Evolutionary conservation across 2,329 filamentous ascomycete genomes (phyloP), one percentile per base, ranked within the genome.

Genomic region (Aspergillus sp.): DNA sequence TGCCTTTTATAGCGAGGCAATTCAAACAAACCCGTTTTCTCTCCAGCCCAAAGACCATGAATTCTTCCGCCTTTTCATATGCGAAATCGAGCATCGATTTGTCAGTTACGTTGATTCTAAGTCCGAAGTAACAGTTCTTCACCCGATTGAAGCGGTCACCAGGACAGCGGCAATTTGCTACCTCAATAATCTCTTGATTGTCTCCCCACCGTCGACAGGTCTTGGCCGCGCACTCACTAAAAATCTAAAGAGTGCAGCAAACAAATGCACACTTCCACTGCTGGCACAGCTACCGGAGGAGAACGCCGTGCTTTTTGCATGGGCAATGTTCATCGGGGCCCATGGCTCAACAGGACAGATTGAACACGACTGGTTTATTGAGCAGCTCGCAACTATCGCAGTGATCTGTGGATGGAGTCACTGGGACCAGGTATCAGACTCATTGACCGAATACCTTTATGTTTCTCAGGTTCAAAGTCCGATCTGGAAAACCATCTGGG

Each of bases 1-100:
- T 10, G 56, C 67, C 33, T 61, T 64, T 44, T 65, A 67, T 46
- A 60, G 63, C 37, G 49, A 63, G 43, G 51, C 57, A 37, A 60
- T 61, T 49, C 51, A 55, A 35, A 41, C 49, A n/a, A 53, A 59
- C 20, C 50, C 58, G 3, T 35, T 44, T 4, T 49, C 45, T 19
- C 51, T 68, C 20, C 53, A 53, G 4, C 43, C 49, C 4, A 44
- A 48, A n/a, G 64, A 68, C 20, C 59, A 63, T 30, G 57, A 62
- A 47, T 60, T 65, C 32, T 63, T 70, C 44, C 61, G 59, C n/a
- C 49, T 60, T 6, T 57, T 66, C 19, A 63, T 59, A 35, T 63
- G 60, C 47, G 64, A 69, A 50, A 50, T 63, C 17, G 68, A 71
- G 50, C 63, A 68, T 46, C 66, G 67, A 48, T 58, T 70, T 15